Evolutionary conservation across 139 green algal species (phyloP).

Genomic region (Klebsormidium nitens): DNA sequence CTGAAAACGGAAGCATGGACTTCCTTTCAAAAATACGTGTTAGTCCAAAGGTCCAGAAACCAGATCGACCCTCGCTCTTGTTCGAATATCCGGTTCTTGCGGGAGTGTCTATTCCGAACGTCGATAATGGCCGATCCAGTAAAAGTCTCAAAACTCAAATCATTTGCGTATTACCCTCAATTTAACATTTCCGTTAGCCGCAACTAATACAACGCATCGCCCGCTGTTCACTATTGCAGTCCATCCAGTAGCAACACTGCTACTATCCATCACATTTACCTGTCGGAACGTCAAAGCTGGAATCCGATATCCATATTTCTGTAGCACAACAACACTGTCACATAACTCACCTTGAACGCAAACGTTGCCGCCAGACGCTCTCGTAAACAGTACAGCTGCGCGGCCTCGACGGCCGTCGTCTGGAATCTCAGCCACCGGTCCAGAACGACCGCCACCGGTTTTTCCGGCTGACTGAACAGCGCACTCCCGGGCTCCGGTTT

Average conservation of each 20-base stretch:
- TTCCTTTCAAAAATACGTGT: too few relatives aligned
- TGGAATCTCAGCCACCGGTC: conserved; percentile 37
- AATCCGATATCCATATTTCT: too few relatives aligned
- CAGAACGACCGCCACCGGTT: conserved; percentile 19
- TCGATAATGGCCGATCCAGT: too few relatives aligned
- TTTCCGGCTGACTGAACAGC: conserved; percentile 29
- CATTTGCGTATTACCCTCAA: too few relatives aligned
- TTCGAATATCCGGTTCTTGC: too few relatives aligned
- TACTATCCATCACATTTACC: neutral
- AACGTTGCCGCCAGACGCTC: conserved; percentile 27
- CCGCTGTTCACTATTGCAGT: neutral
- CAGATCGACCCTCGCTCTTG: too few relatives aligned
- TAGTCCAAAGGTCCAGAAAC: too few relatives aligned
- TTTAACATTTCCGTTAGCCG: neutral
- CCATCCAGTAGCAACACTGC: neutral
- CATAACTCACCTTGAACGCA: conserved; percentile 35
- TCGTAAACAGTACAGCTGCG: conserved; percentile 31
- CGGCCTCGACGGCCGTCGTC: conserved; percentile 27
- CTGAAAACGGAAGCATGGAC: too few relatives aligned
- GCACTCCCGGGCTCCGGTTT: conserved; percentile 7
- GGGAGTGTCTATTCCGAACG: too few relatives aligned
- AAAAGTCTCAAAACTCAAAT: too few relatives aligned
- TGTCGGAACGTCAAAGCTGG: conserved; percentile 1
- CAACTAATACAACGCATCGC: neutral
- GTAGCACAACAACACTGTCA: neutral